These are phyloP conservation scores for Cryptomeria japonica DNA, from an alignment of 75 land plant species.

Conservation along the genomic window DNA sequence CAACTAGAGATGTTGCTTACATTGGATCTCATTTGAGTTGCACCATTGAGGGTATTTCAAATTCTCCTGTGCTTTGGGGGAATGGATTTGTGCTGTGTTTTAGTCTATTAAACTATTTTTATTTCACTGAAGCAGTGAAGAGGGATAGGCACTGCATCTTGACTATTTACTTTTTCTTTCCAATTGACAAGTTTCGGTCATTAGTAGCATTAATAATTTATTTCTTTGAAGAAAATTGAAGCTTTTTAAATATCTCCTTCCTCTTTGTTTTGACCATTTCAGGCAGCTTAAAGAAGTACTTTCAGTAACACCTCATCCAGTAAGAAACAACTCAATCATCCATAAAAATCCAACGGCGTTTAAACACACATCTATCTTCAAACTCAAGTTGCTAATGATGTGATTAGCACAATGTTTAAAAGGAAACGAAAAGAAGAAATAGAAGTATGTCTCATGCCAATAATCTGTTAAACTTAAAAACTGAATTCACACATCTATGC, in stretches of 20 bases:
- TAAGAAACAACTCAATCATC: constrained; percentile 4
- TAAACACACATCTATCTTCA: not conserved
- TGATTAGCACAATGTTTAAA: not conserved
- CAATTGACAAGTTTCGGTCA: not conserved
- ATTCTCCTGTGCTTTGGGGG: not conserved
- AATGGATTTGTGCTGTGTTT: not conserved
- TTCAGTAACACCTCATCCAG: not conserved
- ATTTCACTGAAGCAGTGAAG: not conserved
- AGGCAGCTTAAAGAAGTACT: not conserved
- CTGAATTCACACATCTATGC: not conserved
- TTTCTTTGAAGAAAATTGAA: not conserved
- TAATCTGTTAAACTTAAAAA: not conserved
- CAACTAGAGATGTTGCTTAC: not conserved
- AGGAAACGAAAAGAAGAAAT: not conserved
- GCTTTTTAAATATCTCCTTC: not conserved
- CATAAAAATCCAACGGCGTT: not conserved
- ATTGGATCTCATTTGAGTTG: not conserved
- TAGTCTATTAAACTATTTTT: not conserved
- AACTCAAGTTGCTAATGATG: not conserved
- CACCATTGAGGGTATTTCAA: not conserved
- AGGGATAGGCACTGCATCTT: not conserved
- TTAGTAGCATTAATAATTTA: not conserved
- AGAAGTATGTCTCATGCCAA: not conserved
- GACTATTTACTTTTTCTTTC: not conserved
- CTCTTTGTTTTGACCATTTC: not conserved